Conservation (phyloP, 1,139 yeast species). For the Saccharomyces uvarum region DNA sequence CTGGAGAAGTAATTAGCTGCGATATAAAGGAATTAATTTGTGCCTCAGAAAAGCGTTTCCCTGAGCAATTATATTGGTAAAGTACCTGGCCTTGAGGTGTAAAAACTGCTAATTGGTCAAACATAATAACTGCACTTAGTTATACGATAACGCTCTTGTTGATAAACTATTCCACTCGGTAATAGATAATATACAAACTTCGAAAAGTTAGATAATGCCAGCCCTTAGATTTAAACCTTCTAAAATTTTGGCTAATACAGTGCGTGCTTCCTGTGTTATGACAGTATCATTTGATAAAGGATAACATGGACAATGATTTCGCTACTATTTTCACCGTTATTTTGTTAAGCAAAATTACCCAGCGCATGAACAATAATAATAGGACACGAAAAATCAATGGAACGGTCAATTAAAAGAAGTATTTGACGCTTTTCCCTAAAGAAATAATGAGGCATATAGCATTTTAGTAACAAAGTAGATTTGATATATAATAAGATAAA, state of each 20-base stretch:
- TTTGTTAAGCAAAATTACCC: not conserved
- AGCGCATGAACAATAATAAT: not conserved
- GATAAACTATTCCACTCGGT: not conserved
- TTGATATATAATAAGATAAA: not conserved
- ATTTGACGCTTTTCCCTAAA: no score
- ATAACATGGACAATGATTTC: not conserved
- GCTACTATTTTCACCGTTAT: not conserved
- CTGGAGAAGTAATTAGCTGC: constrained; percentile 28
- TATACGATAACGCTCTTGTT: constrained; percentile 2
- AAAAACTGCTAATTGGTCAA: constrained; percentile 50
- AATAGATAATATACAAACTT: not conserved
- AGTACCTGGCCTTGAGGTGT: constrained; percentile 52
- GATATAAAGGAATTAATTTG: constrained; percentile 45
- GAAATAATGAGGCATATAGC: not conserved
- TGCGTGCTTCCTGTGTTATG: not conserved
- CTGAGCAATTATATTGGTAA: constrained; percentile 41
- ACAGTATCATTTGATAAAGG: not conserved
- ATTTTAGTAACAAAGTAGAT: not conserved
- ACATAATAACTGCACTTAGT: constrained; percentile 32
- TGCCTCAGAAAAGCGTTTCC: constrained; percentile 42
- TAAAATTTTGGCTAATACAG: not conserved
- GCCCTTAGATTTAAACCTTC: not conserved
- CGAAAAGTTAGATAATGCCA: not conserved
- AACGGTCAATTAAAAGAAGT: no score
- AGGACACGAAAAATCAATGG: no score